phyloP scores from a whole-genome alignment of 2,329 filamentous ascomycete genomes.

The Pseudogymnoascus verrucosus region DNA sequence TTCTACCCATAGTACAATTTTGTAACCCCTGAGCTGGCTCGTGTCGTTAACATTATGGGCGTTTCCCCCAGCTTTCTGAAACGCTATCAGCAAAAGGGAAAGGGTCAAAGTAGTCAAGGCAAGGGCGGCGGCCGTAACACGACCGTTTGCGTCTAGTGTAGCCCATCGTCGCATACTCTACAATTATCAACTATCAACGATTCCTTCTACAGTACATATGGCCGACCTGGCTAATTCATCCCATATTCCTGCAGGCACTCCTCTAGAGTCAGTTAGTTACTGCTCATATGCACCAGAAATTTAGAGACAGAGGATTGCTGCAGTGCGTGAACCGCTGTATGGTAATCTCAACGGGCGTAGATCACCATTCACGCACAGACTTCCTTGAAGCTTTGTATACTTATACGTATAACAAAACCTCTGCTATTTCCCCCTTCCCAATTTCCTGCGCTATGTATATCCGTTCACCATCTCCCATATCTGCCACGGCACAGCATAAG shows the following conservation, averaged over 20 bases:
- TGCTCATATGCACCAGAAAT: neutral
- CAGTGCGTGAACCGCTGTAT: neutral
- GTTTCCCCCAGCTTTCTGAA: constrained; percentile 1
- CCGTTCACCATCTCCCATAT: neutral
- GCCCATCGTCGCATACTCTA: neutral
- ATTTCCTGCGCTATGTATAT: neutral
- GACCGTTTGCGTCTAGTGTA: constrained; percentile 7
- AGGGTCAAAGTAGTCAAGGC: neutral
- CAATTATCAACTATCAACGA: neutral
- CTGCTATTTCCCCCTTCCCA: neutral
- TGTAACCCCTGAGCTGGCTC: constrained; percentile 3
- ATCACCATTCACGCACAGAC: constrained; percentile 5
- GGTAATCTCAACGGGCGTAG: constrained; percentile 5
- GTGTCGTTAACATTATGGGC: neutral
- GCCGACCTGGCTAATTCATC: neutral
- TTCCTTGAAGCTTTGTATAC: neutral
- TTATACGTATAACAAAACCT: neutral
- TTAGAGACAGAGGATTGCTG: neutral
- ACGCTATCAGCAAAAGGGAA: neutral
- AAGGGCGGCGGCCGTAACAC: constrained; percentile 1
- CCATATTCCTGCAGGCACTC: neutral
- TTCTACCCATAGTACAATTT: neutral
- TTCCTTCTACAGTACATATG: neutral
- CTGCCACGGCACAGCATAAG: neutral
- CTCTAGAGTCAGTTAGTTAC: neutral